Evolutionary conservation across 345 rosid genomes (phyloP).

Genomic region (Populus nigra): DNA sequence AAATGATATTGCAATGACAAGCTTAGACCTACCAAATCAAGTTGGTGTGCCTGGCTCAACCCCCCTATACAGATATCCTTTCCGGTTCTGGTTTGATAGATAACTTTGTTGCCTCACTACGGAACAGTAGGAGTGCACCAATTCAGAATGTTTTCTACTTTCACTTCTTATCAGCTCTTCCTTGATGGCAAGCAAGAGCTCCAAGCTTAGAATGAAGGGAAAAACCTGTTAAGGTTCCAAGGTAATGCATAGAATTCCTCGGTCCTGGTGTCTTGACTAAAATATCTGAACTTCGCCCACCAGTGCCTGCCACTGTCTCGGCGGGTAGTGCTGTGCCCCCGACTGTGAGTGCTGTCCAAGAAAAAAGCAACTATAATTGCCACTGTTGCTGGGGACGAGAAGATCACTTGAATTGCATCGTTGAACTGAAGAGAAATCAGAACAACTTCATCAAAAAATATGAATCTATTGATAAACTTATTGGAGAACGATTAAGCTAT

Average conservation of each 20-base stretch:
- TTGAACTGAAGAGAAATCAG: constrained; percentile 57
- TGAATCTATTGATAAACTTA: not conserved
- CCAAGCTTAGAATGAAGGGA: constrained; percentile 63
- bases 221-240: constrained; percentile 68
- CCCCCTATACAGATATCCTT: no score
- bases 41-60: not conserved
- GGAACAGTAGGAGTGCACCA: not conserved
- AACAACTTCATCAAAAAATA: not conserved
- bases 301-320: constrained; percentile 89
- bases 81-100: not conserved
- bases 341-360: constrained; percentile 63
- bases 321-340: constrained; percentile 44
- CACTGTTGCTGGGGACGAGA: constrained; percentile 83
- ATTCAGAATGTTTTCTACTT: not conserved
- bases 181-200: not conserved
- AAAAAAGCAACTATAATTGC: constrained; percentile 52
- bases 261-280: constrained; percentile 51
- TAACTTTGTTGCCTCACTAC: not conserved
- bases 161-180: not conserved
- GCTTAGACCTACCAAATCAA: not conserved
- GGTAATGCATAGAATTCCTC: constrained; percentile 78
- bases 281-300: constrained; percentile 71
- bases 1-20: not conserved
- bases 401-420: constrained; percentile 75
- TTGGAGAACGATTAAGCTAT: not conserved